Base-by-base conservation (phyloP, 352 stramenopile genomes). In the Thalassiosira hispida region DNA sequence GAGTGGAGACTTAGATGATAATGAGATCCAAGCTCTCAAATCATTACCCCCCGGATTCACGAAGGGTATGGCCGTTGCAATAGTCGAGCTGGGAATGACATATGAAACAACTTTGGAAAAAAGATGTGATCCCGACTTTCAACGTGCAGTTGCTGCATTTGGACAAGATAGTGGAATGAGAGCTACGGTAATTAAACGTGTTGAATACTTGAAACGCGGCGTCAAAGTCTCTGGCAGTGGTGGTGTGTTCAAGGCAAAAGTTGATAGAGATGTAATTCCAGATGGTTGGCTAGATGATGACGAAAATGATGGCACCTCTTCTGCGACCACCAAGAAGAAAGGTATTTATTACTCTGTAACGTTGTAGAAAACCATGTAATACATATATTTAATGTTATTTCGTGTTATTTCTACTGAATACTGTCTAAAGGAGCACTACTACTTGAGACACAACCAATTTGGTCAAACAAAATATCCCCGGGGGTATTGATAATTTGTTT, bases 21-120 rank as follows among this genome's bases (percentile, higher is more conserved):
- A 70, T 20, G 69, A 87, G 56, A 91, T 90, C 57, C 23, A 63
- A 56, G 18, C 65, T 9, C 64, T 86, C 1, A 91, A 90, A 66
- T 84, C 77, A 8, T 59, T 91, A 27, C 85, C 78, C 25, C 33
- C 47, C 0, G 83, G 81, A 44, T 91, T 84, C 51, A 64, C 62
- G 8, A 88, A 86, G 66, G 85, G 85, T 11, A 84, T 79, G 49
- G 71, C 70, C 4, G 79, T 93, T 18, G 87, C 85, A 29, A 89
- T 93, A 52, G 62, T 89, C 7, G 86, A 91, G 49, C 29, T 93
- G 18, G 85, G 85, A 9, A 83, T 79, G 42, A 93, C 85, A 22
- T 91, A 77, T 65, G 81, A 91, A 73, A 88, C 81, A 47, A 89
- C 85, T 6, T 42, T 81, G n/a, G 72, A 75, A 53, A 38, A 81